Conservation (phyloP, 108 stramenopile genomes). For the Aurantiochytrium sp. region DNA sequence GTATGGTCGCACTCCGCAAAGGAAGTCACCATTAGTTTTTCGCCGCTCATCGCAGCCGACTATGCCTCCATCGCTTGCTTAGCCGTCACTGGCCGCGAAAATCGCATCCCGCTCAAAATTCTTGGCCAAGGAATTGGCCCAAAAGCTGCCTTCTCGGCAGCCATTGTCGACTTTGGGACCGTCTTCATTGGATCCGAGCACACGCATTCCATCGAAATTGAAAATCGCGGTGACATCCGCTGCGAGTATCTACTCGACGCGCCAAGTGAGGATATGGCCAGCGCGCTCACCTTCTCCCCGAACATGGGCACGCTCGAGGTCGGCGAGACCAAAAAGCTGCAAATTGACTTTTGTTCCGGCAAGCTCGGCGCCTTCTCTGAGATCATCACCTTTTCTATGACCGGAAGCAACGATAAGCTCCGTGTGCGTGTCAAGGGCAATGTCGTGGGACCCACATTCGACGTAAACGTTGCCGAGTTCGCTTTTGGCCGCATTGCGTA, state of each 20-base stretch:
- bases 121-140: conserved; percentile 50
- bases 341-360: conserved; percentile 30
- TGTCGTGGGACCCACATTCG: conserved; percentile 54
- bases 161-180: conserved; percentile 55
- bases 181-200: conserved; percentile 45
- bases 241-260: conserved; percentile 46
- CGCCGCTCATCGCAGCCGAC: conserved; percentile 45
- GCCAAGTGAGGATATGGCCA: neutral
- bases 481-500: conserved; percentile 51
- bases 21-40: conserved; percentile 51
- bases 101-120: conserved; percentile 46
- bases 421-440: conserved; percentile 44
- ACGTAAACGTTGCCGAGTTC: conserved; percentile 40
- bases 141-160: conserved; percentile 44
- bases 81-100: conserved; percentile 50
- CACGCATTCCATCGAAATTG: conserved; percentile 34
- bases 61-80: conserved; percentile 43
- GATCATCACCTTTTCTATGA: conserved; percentile 36
- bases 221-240: conserved; percentile 56
- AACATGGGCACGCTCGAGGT: conserved; percentile 17
- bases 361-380: conserved; percentile 55
- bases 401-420: conserved; percentile 45
- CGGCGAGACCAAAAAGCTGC: neutral
- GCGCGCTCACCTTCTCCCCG: neutral
- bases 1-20: conserved; percentile 54